Base-by-base conservation (phyloP, 2,329 filamentous ascomycete species). In the Aspergillus awamori region DNA sequence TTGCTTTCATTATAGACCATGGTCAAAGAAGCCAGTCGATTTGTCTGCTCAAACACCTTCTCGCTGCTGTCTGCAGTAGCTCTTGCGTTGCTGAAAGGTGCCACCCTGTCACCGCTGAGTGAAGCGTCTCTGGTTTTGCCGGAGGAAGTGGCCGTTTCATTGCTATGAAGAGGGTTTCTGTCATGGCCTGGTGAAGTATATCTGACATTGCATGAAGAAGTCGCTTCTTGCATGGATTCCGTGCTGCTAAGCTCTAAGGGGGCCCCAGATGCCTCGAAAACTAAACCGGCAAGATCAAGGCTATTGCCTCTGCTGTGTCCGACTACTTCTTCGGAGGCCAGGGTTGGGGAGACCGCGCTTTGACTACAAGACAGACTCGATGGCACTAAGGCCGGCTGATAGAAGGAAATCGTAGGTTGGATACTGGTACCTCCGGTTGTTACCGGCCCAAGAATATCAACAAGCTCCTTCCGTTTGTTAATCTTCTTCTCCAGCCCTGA, bases 341-440 rank as follows among this genome's bases (percentile, higher is more conserved):
- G 41, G 17, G 39, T 15, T 30, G 26, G 5, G n/a, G 10, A 30
- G 47, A 10, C 15, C 1, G n/a, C 51, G 30, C 4, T 13, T 43
- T 15, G 33, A 8, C 24, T 53, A 11, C 43, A 28, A 7, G 17
- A 22, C 8, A 53, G 17, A 2, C 24, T 61, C 20, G 59, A 10
- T 2, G 70, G 69, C 38, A 67, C 55, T 22, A 70, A 54, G 8
- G 66, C 63, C 8, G 69, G 65, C 24, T 67, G 67, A 30, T 67
- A 41, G 15, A 66, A 64, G 24, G 54, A 56, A 10, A 69, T n/a
- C 3, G 24, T 17, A 5, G 55, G 55, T 5, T 60, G 62, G 17
- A 26, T 5, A n/a, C 30, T 61, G 15, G 41, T 15, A 1, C 30
- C 45, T 10, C 17, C 47, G 28, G 36, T 45, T 38, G 43, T 45